Percentiles rank a stretch among this genome's conserved stretches.
Conservation (phyloP, 805 yeast genomes). For the Kuraishia borneana region DNA sequence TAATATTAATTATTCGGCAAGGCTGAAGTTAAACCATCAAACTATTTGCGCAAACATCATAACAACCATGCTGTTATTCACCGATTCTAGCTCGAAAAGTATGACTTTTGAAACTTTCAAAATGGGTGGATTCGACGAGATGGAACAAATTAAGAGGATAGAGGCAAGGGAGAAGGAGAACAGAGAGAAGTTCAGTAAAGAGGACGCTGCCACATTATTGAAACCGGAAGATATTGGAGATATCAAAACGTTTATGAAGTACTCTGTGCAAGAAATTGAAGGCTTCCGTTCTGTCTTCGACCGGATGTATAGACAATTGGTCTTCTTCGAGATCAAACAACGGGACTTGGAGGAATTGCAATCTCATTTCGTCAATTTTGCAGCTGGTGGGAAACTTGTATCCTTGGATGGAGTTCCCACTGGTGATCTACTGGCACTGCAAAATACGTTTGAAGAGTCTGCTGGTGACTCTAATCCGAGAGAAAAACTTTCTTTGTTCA, state of each 20-base stretch:
- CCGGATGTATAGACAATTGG: constrained; percentile 24
- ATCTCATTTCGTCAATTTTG: constrained; percentile 4
- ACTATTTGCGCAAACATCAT: constrained; percentile 37
- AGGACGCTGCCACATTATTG: constrained; percentile 4
- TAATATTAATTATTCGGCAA: constrained; percentile 19
- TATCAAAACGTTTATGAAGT: constrained; percentile 35
- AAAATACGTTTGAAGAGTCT: not conserved
- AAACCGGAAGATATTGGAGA: constrained; percentile 28
- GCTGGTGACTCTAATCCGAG: not conserved
- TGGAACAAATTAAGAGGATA: constrained; percentile 5
- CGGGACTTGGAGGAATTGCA: constrained; percentile 17
- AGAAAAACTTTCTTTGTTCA: constrained; percentile 1
- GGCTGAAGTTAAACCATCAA: constrained; percentile 34
- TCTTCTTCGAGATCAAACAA: constrained; percentile 21
- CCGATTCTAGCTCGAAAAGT: constrained; percentile 21
- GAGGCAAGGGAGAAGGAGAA: constrained; percentile 3
- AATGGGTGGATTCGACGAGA: constrained; percentile 14
- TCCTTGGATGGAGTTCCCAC: constrained; percentile 6
- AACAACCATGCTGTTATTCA: constrained; percentile 29
- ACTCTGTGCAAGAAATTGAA: constrained; percentile 30
- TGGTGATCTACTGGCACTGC: not conserved
- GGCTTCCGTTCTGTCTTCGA: constrained; percentile 17
- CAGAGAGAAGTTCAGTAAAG: not conserved
- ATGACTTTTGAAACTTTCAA: constrained; percentile 33
- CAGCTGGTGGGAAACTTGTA: constrained; percentile 5